Conservation (phyloP, 495 filamentous ascomycete genomes). For the Penicillium riverlandense region DNA sequence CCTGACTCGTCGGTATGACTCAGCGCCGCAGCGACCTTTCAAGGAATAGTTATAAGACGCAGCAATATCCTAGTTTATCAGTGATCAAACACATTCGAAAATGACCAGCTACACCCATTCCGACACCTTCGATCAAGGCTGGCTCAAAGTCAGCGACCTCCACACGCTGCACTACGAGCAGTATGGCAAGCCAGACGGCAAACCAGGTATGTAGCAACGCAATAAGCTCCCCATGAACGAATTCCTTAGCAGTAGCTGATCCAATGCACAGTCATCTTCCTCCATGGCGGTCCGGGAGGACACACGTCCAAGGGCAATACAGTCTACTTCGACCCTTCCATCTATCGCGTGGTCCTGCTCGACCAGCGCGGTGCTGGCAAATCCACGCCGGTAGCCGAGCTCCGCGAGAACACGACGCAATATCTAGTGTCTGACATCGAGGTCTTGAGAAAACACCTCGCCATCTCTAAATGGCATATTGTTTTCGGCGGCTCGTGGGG, state of each 20-base stretch:
- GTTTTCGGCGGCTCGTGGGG: conserved; percentile 47
- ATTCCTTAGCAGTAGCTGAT: background rate
- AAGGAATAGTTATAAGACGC: too few relatives aligned
- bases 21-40: too few relatives aligned
- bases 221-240: background rate
- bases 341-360: conserved; percentile 38
- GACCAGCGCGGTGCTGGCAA: conserved; percentile 42
- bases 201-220: conserved; percentile 5
- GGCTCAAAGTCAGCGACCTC: conserved; percentile 26
- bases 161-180: conserved; percentile 38
- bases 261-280: conserved; percentile 24
- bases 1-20: too few relatives aligned
- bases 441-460: conserved; percentile 28
- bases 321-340: conserved; percentile 34
- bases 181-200: conserved; percentile 30
- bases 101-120: conserved; percentile 12
- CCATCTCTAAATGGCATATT: conserved; percentile 34
- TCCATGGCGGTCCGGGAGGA: conserved; percentile 40
- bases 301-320: conserved; percentile 26
- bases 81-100: background rate
- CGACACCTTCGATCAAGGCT: conserved; percentile 17
- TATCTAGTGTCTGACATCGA: conserved; percentile 39
- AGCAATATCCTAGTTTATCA: too few relatives aligned
- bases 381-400: conserved; percentile 28
- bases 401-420: conserved; percentile 37